A percentile compares a stretch with the other conserved stretches of the same genome.
Evolutionary conservation across 352 stramenopile species (phyloP).

Genomic region (Globisporangium perplexum): DNA sequence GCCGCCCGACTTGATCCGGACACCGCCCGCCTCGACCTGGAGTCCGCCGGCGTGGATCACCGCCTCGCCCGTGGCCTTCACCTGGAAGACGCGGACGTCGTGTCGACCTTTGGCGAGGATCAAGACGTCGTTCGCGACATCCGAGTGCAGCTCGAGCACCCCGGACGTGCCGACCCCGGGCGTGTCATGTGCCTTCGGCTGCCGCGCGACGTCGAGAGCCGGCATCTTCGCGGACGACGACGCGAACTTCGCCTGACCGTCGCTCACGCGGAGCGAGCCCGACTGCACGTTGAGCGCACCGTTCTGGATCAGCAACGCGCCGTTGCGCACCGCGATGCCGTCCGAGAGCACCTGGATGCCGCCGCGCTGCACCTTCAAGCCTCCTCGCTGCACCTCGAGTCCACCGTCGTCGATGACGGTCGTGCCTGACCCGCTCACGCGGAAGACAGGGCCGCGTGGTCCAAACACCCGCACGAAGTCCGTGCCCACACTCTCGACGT

Average conservation of each 20-base stretch:
- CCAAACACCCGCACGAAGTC: slow-evolving; percentile 51
- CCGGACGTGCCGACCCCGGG: slow-evolving; percentile 11
- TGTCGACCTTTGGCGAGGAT: slow-evolving; percentile 22
- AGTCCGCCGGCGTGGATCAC: slow-evolving; percentile 52
- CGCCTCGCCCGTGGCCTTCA: slow-evolving; percentile 42
- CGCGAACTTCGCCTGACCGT: slow-evolving; percentile 17
- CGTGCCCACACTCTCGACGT: not conserved
- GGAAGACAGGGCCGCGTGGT: slow-evolving; percentile 33
- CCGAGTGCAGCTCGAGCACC: slow-evolving; percentile 13
- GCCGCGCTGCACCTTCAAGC: slow-evolving; percentile 46
- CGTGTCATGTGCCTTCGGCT: slow-evolving; percentile 2
- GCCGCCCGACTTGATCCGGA: slow-evolving; percentile 50
- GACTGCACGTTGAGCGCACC: slow-evolving; percentile 35
- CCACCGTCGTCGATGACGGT: slow-evolving; percentile 53
- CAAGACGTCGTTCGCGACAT: slow-evolving; percentile 13
- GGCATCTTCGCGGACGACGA: slow-evolving; percentile 1
- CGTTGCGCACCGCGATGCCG: slow-evolving; percentile 39
- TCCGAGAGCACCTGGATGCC: slow-evolving; percentile 56
- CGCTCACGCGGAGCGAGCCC: slow-evolving; percentile 31
- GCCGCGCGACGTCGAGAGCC: slow-evolving; percentile 7
- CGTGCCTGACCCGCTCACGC: slow-evolving; percentile 41
- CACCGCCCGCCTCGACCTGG: slow-evolving; percentile 38
- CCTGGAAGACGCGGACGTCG: slow-evolving; percentile 42
- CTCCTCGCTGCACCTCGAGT: slow-evolving; percentile 50
- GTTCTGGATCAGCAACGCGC: slow-evolving; percentile 32